A percentile compares a stretch with the other conserved stretches of the same genome.
phyloP scores from a whole-genome alignment of 2,329 filamentous ascomycete species.

The Didymella lethalis region DNA sequence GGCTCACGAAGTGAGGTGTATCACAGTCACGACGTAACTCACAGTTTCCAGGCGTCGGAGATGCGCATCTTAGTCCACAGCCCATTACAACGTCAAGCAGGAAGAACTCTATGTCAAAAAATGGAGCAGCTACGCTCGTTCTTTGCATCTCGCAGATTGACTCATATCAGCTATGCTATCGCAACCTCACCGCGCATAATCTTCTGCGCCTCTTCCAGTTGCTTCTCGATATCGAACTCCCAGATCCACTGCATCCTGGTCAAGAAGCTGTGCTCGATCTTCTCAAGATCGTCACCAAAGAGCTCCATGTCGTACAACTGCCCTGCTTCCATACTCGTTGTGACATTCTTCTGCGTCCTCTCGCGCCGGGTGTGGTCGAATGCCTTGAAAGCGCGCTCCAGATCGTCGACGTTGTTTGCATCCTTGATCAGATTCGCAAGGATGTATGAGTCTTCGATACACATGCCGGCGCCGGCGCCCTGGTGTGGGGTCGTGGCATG shows the following conservation, averaged over 20 bases:
- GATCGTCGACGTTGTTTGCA: conserved; percentile 32
- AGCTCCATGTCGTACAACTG: conserved; percentile 54
- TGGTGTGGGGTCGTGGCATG: conserved; percentile 65
- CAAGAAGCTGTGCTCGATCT: conserved; percentile 44
- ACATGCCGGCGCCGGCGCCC: conserved; percentile 64
- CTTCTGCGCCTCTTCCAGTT: conserved; percentile 45
- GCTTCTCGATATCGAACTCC: conserved; percentile 49
- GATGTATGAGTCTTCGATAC: conserved; percentile 61
- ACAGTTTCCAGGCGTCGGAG: not conserved
- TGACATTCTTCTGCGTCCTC: conserved; percentile 41
- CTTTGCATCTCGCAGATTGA: not conserved
- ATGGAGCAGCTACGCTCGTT: not conserved
- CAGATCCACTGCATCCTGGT: conserved; percentile 53
- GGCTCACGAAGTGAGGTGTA: not conserved
- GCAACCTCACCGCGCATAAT: conserved; percentile 28
- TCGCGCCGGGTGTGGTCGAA: conserved; percentile 42
- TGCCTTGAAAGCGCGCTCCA: conserved; percentile 47
- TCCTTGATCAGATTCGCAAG: conserved; percentile 43
- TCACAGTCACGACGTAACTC: not conserved
- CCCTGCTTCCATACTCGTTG: conserved; percentile 42
- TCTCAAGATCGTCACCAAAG: conserved; percentile 49
- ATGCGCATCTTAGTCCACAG: not conserved
- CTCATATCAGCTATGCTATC: conserved; percentile 11
- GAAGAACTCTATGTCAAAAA: not conserved
- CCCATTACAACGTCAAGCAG: not conserved